Evolutionary conservation across 78 protist species (phyloP).

Genomic region (Emiliania huxleyi): DNA sequence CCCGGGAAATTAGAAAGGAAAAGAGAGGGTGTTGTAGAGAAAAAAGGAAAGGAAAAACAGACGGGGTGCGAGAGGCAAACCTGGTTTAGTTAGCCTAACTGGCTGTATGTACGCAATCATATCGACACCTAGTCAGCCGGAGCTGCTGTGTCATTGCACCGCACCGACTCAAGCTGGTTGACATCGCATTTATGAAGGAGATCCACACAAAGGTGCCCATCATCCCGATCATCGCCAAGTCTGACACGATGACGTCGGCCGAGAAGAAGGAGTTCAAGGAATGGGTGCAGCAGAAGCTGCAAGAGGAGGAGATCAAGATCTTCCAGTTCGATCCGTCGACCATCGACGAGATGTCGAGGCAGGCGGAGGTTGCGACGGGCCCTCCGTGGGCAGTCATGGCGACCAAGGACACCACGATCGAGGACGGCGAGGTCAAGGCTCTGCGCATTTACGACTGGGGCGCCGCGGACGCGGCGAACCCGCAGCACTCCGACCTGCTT

Average conservation of each 20-base stretch:
- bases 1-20: too few relatives aligned
- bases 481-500: neutral
- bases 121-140: too few relatives aligned
- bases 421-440: neutral
- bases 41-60: too few relatives aligned
- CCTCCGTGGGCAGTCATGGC: neutral
- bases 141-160: neutral
- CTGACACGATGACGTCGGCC: neutral
- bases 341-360: neutral
- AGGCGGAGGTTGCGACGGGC: neutral
- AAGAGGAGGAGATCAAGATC: neutral
- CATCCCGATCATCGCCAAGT: slow-evolving; percentile 19
- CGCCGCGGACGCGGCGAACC: neutral
- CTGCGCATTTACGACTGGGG: neutral
- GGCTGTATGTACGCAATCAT: too few relatives aligned
- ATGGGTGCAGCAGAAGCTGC: neutral
- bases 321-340: neutral
- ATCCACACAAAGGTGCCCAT: neutral
- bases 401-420: neutral
- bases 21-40: too few relatives aligned
- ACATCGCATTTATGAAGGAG: neutral
- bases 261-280: slow-evolving; percentile 1
- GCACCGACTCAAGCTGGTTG: slow-evolving; percentile 8
- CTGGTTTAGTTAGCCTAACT: too few relatives aligned
- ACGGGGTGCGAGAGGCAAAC: too few relatives aligned